Evolutionary conservation across 2,329 filamentous ascomycete genomes (phyloP).

Genomic region (Leptographium wingfieldii): DNA sequence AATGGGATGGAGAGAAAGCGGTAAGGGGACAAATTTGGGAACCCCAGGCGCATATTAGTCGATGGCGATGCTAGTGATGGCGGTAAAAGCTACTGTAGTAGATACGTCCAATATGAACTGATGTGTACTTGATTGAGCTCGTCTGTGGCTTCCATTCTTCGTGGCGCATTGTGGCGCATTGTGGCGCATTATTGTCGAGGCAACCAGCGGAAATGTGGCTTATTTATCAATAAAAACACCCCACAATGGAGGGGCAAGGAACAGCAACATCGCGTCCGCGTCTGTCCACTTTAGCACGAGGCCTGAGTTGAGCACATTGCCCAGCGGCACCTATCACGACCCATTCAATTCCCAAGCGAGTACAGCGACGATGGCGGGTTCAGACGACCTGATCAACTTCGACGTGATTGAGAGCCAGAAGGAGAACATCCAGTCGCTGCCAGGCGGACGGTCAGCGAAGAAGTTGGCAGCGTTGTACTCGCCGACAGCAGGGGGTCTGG

Average conservation of each 20-base stretch:
- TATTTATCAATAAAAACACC: constrained; percentile 12
- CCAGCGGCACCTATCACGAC: no score
- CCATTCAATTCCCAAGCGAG: background rate
- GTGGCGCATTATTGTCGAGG: constrained; percentile 7
- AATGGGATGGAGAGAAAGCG: background rate
- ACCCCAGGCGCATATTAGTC: background rate
- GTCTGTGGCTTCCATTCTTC: background rate
- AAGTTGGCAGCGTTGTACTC: constrained; percentile 78
- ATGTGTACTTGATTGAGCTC: background rate
- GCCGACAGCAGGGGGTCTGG: constrained; percentile 31
- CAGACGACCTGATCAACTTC: constrained; percentile 55
- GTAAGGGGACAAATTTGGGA: background rate
- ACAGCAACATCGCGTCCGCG: background rate
- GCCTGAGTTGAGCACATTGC: no score
- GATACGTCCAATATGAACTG: background rate
- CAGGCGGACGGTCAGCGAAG: constrained; percentile 75
- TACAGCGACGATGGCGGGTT: constrained; percentile 10
- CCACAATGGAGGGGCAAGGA: background rate
- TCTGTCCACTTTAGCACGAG: background rate
- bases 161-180: background rate
- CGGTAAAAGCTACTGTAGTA: background rate
- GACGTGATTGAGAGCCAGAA: constrained; percentile 93
- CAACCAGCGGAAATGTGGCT: constrained; percentile 3
- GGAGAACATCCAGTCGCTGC: constrained; percentile 92
- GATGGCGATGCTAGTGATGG: background rate